Evolutionary conservation across 2,329 filamentous ascomycete genomes (phyloP), one percentile per base, ranked within the genome.

Genomic region (Epichloe elymi): DNA sequence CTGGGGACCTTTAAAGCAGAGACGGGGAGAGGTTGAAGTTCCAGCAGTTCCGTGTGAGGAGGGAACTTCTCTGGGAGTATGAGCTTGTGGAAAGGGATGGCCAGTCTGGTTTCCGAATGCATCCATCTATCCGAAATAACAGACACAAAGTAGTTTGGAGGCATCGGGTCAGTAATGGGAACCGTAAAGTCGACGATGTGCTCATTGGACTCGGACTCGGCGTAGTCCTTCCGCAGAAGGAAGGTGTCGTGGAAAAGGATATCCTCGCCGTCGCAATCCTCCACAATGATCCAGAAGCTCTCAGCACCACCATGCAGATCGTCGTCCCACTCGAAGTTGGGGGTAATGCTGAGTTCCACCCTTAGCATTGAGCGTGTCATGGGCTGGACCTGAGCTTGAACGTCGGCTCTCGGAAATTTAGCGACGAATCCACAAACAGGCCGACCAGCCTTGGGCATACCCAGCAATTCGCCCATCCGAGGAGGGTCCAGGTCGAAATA

Each of bases 401-500:
- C 80, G 58, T 96, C 89, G 26, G 98, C 75, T 47, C 93, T 82
- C 8, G 93, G 93, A 63, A 98, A 98, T 65, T 95, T 96, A 55
- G 87, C 78, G 11, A 98, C 86, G 42, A 97, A 74, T 40, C 80
- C 80, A 63, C 90, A 96, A 6, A 97, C 90, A 49, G 83, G 79
- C 55, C 85, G 83, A 26, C 93, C 93, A 52, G 88, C 86, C 66
- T 87, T 93, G 46, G 89, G 88, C 74, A 96, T 82, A 39, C 90
- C 89, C 46, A 97, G 75, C 51, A 97, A 78, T 69, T 97, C 91
- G 43, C 90, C 89, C 89, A 97, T 96, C 15, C 90, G 85, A 3
- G 93, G 93, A 53, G 93, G 89, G 62, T 98, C 93, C 42, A 98
- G 79, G 63, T 96, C 93, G 61, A 97, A 96, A 70, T 96, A 98